Evolutionary conservation across 805 yeast species (phyloP), one percentile per base, ranked within the genome.

Genomic region (Nakazawaea peltata): DNA sequence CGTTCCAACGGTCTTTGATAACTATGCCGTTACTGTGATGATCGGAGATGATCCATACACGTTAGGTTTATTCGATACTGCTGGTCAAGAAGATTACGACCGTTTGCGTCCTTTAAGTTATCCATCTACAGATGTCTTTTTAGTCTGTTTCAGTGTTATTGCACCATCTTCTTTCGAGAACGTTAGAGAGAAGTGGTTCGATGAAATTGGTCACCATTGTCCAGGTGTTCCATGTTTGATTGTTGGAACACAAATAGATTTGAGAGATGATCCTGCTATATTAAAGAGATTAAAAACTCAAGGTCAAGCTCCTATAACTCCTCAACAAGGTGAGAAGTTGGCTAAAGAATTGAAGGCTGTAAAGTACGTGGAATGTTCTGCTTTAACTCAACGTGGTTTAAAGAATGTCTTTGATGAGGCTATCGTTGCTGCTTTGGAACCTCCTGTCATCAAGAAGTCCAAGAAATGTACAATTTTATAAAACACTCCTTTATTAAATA

Each of bases 51-150:
- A 88, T 62, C 97, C 98, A 32, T 88, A 85, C 59, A 92, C 97
- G 13, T 73, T 90, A 51, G 97, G 97, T n/a, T 68, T 90, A 42
- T 90, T 92, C 54, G 98, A 90, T 67, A 90, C 98, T 24, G 98
- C 98, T 19, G 98, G 98, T 34, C 98, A 90, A 69, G 98, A 90
- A 73, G 98, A 90, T 69, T 90, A 92, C 61, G 98, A 90, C 66
- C 77, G 98, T 56, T 69, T 90, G 55, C 83, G 98, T 65, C 98
- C 98, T 7, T 73, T 92, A 50, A 81, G 94, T 39, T 90, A 90
- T 61, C 97, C 98, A 13, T 92, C 94, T 36, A 92, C 98, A 4
- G 98, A 90, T 60, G 96, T 90, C 30, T 90, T 90, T 56, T 69
- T 90, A 48, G 95, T 90, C 40, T 92, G 98, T 63, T 90, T 92